Base-by-base conservation (phyloP, 192 early-diverging fungal genomes). In the Ambispora gerdemannii region DNA sequence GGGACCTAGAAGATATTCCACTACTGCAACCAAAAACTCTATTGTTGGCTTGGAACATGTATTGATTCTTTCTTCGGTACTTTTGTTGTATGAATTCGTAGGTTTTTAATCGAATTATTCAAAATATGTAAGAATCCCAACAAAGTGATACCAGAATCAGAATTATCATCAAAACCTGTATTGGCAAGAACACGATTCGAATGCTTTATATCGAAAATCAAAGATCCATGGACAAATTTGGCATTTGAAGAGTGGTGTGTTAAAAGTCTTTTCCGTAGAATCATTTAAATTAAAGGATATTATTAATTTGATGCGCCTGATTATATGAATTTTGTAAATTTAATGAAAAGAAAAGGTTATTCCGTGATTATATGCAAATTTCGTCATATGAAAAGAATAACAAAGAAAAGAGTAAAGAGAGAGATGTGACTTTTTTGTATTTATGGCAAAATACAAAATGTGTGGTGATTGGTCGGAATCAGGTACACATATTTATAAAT, bases 401-500 rank as follows among this genome's bases (percentile, higher is more conserved):
- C 6, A 43, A 43, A 15, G 38, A 43, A 10, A 15, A 10, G 38
- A 43, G 15, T 6, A 43, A 43, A 10, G 38, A 43, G n/a, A n/a
- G n/a, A 10, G 38, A 43, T 43, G 38, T 72, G 33, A 79, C 90
- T 51, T 81, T 93, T 34, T 80, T 98, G 7, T 93, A 89, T 62
- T 86, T 99, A 31, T 99, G 91, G 85, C 88, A 94, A 53, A 99
- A 98, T 79, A 77, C 75, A 15, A 81, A 85, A 47, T 92, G 92
- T 63, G 91, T 98, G 2, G 91, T 99, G 34, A 87, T 99, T 75
- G 97, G 97, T 3, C 83, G 94, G 56, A 99, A 99, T 76, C 97
- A 98, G 82, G 84, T 85, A 79, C 1, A 17, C n/a, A 17, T 8
- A 50, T 32, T 43, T 56, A 58, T 17, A 22, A 1, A 30, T 33